A percentile compares a stretch with the other conserved stretches of the same genome.
phyloP scores from a whole-genome alignment of 1,284 basidiomycete genomes.

The Trichosporon ovoides region DNA sequence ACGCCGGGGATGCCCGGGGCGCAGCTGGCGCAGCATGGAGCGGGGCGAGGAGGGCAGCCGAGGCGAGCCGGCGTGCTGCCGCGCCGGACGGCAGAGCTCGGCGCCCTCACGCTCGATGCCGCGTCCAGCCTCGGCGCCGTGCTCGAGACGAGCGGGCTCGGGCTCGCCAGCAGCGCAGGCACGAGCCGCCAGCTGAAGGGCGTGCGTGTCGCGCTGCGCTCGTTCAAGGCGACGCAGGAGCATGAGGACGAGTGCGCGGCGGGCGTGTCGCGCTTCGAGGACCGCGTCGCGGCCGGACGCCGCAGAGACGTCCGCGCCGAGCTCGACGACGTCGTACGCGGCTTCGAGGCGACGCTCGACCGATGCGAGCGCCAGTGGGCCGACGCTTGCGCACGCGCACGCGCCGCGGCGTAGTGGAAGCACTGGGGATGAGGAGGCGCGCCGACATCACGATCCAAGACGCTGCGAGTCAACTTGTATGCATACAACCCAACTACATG shows the following conservation, averaged over 20 bases:
- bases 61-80: neutral
- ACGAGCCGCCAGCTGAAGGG: constrained; percentile 9
- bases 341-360: constrained; percentile 17
- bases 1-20: neutral
- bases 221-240: constrained; percentile 10
- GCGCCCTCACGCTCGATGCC: neutral
- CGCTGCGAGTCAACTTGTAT: neutral
- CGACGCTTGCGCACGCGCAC: neutral
- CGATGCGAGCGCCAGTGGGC: neutral
- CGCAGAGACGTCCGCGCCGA: constrained; percentile 2
- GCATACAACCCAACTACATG: constrained; percentile 7
- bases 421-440: neutral
- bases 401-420: neutral
- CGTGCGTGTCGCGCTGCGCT: constrained; percentile 7
- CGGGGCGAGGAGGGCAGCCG: neutral
- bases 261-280: constrained; percentile 16
- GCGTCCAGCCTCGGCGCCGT: neutral
- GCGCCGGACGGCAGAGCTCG: neutral
- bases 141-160: neutral
- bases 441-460: neutral
- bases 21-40: too few species aligned
- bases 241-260: constrained; percentile 12
- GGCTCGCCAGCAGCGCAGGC: constrained; percentile 1
- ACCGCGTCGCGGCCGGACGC: neutral
- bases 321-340: constrained; percentile 6